phyloP scores from a whole-genome alignment of 2,329 filamentous ascomycete genomes.

The Clarireedia homoeocarpa region DNA sequence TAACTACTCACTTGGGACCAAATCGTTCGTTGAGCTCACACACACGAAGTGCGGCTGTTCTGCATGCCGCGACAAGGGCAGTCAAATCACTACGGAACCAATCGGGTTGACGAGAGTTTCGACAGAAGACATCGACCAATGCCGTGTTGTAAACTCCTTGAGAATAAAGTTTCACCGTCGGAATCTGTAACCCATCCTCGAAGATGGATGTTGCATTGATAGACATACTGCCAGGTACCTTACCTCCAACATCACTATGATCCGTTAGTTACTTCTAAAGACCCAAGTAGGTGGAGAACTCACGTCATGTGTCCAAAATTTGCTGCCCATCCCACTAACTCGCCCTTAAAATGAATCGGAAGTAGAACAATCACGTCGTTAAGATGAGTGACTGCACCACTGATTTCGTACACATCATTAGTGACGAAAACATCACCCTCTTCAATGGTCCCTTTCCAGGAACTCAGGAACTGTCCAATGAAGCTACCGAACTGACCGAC shows the following conservation, averaged over 20 bases:
- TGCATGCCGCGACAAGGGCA: slow-evolving; percentile 2
- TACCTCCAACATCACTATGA: slow-evolving; percentile 1
- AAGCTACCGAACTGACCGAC: slow-evolving; percentile 3
- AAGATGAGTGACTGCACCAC: slow-evolving; percentile 2
- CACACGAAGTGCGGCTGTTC: neutral
- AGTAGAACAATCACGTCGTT: slow-evolving; percentile 5
- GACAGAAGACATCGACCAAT: neutral
- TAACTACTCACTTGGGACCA: neutral
- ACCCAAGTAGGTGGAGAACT: neutral
- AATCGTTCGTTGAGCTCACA: slow-evolving; percentile 3
- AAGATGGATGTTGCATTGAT: neutral
- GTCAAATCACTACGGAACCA: slow-evolving; percentile 3
- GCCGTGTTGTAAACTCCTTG: neutral
- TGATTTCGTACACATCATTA: slow-evolving; percentile 2
- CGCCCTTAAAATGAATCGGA: neutral
- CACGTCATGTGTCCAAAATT: slow-evolving; percentile 5
- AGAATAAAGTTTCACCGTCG: slow-evolving; percentile 2
- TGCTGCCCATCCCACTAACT: slow-evolving; percentile 3
- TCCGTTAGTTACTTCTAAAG: neutral
- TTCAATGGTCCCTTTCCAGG: slow-evolving; percentile 2
- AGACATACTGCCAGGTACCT: neutral
- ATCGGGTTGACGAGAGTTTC: slow-evolving; percentile 2
- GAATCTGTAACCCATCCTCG: slow-evolving; percentile 1
- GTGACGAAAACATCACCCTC: slow-evolving; percentile 4
- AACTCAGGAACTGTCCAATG: neutral